Conservation (phyloP, 176 grass and related monocot genomes). For the Cenchrus americanus region DNA sequence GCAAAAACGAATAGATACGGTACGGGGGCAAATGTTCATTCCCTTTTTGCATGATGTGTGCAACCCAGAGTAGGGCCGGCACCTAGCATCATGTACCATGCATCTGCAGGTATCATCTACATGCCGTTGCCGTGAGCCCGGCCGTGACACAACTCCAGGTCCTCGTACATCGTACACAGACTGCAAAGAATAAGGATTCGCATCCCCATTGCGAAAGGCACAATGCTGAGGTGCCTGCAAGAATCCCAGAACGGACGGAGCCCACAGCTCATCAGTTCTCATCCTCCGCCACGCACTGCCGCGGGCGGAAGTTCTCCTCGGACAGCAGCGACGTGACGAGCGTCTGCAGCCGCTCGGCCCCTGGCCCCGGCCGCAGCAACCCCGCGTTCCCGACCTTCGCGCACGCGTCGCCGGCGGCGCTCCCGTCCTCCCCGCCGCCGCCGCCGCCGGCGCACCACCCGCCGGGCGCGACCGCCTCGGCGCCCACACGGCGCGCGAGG, state of each 20-base stretch:
- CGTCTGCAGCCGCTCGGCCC: conserved; percentile 51
- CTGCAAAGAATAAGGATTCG: background rate
- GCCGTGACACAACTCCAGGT: background rate
- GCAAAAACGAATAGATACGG: background rate
- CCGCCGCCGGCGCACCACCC: conserved; percentile 52
- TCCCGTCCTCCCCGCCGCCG: conserved; percentile 7
- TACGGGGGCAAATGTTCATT: too few species aligned
- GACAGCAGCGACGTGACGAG: conserved; percentile 66
- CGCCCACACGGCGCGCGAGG: conserved; percentile 10
- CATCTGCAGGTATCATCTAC: conserved; percentile 10
- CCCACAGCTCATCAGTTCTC: background rate
- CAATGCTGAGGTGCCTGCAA: too few species aligned
- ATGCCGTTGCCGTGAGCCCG: background rate
- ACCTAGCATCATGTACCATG: conserved; percentile 25
- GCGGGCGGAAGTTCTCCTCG: conserved; percentile 70
- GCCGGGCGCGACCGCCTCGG: conserved; percentile 54
- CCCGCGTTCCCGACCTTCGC: conserved; percentile 40
- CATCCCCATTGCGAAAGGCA: background rate
- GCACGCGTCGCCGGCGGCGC: conserved; percentile 49
- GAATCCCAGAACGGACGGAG: too few species aligned
- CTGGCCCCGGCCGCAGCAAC: conserved; percentile 46
- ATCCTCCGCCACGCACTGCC: conserved; percentile 48
- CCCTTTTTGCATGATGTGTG: background rate
- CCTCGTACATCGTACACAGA: background rate
- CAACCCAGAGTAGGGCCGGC: background rate